phyloP scores from a whole-genome alignment of 805 yeast genomes.

The Candida sakaeoensis region DNA sequence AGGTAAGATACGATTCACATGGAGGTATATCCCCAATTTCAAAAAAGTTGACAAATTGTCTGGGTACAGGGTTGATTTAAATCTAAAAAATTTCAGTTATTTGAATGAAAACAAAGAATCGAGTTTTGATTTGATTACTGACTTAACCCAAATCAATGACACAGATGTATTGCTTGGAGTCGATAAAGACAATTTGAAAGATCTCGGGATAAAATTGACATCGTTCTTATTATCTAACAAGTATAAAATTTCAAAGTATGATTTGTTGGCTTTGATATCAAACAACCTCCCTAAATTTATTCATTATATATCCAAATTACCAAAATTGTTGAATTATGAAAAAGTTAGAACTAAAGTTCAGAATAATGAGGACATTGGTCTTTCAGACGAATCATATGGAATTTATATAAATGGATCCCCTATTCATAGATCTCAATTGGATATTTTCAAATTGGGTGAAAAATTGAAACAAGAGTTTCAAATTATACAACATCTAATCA shows the following conservation, averaged over 20 bases:
- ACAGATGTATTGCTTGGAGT: slow-evolving; percentile 25
- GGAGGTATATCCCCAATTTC: slow-evolving; percentile 60
- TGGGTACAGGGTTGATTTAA: slow-evolving; percentile 68
- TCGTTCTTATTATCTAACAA: slow-evolving; percentile 30
- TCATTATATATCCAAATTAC: slow-evolving; percentile 23
- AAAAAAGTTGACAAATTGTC: slow-evolving; percentile 28
- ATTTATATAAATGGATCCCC: slow-evolving; percentile 71
- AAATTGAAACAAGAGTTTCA: slow-evolving; percentile 25
- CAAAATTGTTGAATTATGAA: slow-evolving; percentile 12
- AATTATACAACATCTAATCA: slow-evolving; percentile 20
- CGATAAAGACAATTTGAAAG: slow-evolving; percentile 25
- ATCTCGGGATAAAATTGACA: slow-evolving; percentile 40
- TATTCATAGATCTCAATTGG: slow-evolving; percentile 42
- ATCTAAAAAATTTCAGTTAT: slow-evolving; percentile 64
- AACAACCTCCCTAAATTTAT: slow-evolving; percentile 57
- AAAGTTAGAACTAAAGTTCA: slow-evolving; percentile 23
- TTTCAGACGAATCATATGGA: slow-evolving; percentile 41
- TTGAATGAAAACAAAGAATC: slow-evolving; percentile 49
- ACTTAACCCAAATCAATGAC: slow-evolving; percentile 13
- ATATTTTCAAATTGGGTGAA: slow-evolving; percentile 42
- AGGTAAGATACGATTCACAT: slow-evolving; percentile 68
- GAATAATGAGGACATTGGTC: slow-evolving; percentile 34
- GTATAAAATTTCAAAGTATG: slow-evolving; percentile 20
- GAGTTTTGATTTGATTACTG: slow-evolving; percentile 16
- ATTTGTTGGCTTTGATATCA: slow-evolving; percentile 36